Evolutionary conservation across 1,139 yeast genomes (phyloP), one percentile per base, ranked within the genome.

Genomic region (Spencermartinsiella ligniputridi): DNA sequence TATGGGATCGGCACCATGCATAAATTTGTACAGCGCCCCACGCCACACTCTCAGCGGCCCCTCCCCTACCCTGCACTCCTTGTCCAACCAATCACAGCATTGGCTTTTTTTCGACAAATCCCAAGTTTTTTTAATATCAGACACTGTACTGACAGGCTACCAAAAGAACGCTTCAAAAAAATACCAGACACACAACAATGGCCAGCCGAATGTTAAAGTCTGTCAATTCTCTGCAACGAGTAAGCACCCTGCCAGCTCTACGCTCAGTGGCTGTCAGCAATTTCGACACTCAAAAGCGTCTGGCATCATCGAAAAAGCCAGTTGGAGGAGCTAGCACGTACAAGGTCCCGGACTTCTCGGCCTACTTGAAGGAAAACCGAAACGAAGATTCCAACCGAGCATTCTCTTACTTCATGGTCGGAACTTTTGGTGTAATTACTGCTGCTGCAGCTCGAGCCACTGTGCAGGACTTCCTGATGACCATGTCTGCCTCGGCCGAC

Each of bases 401-500:
- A 67, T 82, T 86, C 72, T 79, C 96, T 55, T 94, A 94, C 77
- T 90, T 94, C 75, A 89, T 94, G 92, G 95, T 92, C 57, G 99
- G 99, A 53, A 83, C 97, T 42, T 76, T 92, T 71, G 99, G 99
- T 66, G 74, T 92, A 61, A 74, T 92, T 58, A 76, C 89, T 42
- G 96, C 99, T 48, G 97, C 94, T 47, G 96, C 96, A 62, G 98
- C 97, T 64, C 89, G 94, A 72, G 88, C 97, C 46, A 90, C 98
- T 47, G 98, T 94, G 44, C 97, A 90, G 73, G 81, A 96, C 52
- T 94, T 94, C 75, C 78, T 94, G 62, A 76, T 88, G 50, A 79
- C 97, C 55, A 82, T 90, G 92, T 81, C 96, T 57, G 99, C 99
- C 39, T 90, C 98, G 50, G 96, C 97, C 55, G 99, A 94, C 76